Conservation (phyloP, 352 stramenopile genomes). For the Phytopythium montanum region DNA sequence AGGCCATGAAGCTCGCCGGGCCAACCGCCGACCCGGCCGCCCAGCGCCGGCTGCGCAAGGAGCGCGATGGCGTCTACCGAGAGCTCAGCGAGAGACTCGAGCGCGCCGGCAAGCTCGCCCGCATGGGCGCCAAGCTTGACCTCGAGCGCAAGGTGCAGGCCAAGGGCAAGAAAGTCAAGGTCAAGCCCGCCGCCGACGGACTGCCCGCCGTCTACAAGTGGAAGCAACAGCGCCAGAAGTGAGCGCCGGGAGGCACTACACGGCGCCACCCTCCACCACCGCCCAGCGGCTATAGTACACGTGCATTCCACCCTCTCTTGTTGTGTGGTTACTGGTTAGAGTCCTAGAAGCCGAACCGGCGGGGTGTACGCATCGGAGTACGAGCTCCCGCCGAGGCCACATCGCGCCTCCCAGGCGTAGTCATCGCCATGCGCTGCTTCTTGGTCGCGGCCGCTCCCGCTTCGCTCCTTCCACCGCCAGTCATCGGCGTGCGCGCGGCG, state of each 20-base stretch:
- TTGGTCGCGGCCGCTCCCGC: conserved; percentile 33
- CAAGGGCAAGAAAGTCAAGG: conserved; percentile 85
- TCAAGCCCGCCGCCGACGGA: conserved; percentile 62
- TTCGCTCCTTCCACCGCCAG: too few species aligned
- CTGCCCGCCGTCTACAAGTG: conserved; percentile 83
- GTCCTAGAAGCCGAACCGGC: conserved; percentile 67
- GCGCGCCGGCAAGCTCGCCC: conserved; percentile 64
- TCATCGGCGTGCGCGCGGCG: conserved; percentile 14
- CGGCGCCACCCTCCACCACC: too few species aligned
- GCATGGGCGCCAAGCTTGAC: conserved; percentile 72
- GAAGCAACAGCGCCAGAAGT: conserved; percentile 88
- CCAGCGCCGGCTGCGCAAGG: conserved; percentile 53
- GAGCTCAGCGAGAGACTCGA: conserved; percentile 67
- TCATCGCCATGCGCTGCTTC: conserved; percentile 62
- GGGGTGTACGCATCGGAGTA: conserved; percentile 53
- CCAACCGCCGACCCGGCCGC: conserved; percentile 30
- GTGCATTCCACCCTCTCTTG: not conserved
- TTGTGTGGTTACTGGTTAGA: not conserved
- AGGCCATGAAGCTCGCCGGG: conserved; percentile 34
- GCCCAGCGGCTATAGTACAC: not conserved
- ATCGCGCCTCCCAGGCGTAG: conserved; percentile 44
- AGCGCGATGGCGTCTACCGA: conserved; percentile 61
- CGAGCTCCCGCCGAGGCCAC: conserved; percentile 23
- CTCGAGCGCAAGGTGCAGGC: conserved; percentile 76
- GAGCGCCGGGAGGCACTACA: conserved; percentile 11